Evolutionary conservation across 2,329 filamentous ascomycete species (phyloP), one percentile per base, ranked within the genome.

Genomic region (Penicillium vulpinum): DNA sequence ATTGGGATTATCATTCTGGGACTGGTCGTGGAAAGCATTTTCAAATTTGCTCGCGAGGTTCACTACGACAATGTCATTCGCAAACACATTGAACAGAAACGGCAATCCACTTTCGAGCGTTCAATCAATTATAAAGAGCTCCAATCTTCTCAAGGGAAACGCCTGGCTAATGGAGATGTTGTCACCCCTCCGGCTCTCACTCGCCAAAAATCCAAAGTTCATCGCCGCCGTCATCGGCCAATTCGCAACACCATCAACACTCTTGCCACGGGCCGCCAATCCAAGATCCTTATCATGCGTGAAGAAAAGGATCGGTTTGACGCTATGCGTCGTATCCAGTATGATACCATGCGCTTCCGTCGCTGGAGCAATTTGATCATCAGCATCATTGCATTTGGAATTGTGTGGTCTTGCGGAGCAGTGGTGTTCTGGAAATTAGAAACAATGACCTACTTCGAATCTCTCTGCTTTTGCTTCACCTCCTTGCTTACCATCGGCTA

Each of bases 401-500:
- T 88, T 0, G 81, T 97, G 10, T 96, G 92, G 92, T 85, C 91
- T 33, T 76, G 89, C 0, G 92, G 92, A 3, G 91, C 91, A 2
- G 79, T 86, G 15, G 83, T 94, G 10, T 96, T 97, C 70, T 88
- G 83, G 80, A 67, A 75, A 31, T 78, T 83, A 0, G 87, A 89
- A 62, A 68, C 75, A 9, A 65, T 80, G 2, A 77, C 79, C 0
- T 97, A 96, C 69, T 96, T 93, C 64, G 80, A 92, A 55, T 84
- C 87, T 0, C 81, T 97, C 41, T 96, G 96, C 74, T 95, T 96
- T 70, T 87, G 87, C 63, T 97, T 94, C 72, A 86, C 91, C 33
- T 88, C 87, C 3, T 83, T 96, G 24, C 80, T 92, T 2, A 96
- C 92, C 0, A 90, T 96, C 36, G 92, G 92, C 1, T 96, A 96